Evolutionary conservation across 257 asterid genomes (phyloP), one percentile per base, ranked within the genome.

Genomic region (Ligustrum vulgare): DNA sequence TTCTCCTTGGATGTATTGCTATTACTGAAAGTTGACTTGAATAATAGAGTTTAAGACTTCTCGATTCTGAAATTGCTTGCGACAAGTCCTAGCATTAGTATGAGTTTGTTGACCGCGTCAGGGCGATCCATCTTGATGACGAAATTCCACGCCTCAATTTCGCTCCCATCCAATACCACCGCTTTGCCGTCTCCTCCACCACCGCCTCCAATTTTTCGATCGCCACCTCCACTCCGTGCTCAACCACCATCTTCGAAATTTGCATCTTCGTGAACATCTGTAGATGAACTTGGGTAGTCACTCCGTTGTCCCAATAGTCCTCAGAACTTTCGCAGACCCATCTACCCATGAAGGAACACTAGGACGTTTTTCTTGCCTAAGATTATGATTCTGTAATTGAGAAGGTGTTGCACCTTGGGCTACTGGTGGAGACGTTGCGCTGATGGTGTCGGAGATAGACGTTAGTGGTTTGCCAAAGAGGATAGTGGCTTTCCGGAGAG

Each of bases 211-310:
- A 74, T 78, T 86, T 92, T 15, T 94, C 97, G 0, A 84, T 89
- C 69, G 89, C 86, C 75, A 94, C 90, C 83, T 84, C 79, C 76
- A 87, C 65, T 1, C 91, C 98, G 47, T 84, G 84, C 8, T 85
- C 89, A 75, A 83, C 90, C 81, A 89, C 88, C 35, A 96, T 96
- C 82, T 88, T 91, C 39, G 81, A 79, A 75, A 85, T 23, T 72
- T 92, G 78, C 8, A 88, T 77, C 79, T 83, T 84, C 0, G 96
- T 89, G 63, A 92, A 89, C 43, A 92, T 79, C 77, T 78, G 80
- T 7, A 98, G 98, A 78, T 94, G 96, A 41, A 94, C 95, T 80
- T 92, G 98, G 60, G 98, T 96, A 80, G 97, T 94, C 8, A 94
- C 54, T 78, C 87, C 3, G 86, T 74, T 33, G 96, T 83, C 36